Conservation (phyloP, 2,329 filamentous ascomycete species). For the Trichoderma sp. region DNA sequence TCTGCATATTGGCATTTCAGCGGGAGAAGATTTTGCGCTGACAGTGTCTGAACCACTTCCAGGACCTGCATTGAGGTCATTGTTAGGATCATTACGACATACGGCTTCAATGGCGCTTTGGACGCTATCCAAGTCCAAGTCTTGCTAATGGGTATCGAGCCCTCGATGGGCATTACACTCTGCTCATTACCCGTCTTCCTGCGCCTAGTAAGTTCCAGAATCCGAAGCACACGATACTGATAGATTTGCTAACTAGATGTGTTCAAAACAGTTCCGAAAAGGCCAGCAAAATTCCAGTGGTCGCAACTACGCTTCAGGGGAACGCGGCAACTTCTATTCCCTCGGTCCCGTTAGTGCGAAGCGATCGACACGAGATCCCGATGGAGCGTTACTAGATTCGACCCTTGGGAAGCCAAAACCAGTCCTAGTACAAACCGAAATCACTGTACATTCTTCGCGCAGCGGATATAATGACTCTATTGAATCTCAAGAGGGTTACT, state of each 20-base stretch:
- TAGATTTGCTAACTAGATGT: not conserved
- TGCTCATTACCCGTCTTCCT: constrained; percentile 7
- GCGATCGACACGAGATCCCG: constrained; percentile 5
- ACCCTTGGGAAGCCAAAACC: not conserved
- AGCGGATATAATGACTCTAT: constrained; percentile 12
- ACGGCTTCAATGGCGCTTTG: not conserved
- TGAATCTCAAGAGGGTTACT: constrained; percentile 5
- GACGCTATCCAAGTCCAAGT: constrained; percentile 7
- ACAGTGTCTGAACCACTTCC: not conserved
- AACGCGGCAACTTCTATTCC: constrained; percentile 5
- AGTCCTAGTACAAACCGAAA: constrained; percentile 5
- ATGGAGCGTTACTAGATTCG: constrained; percentile 7
- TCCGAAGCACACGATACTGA: too few species aligned
- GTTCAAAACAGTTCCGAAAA: not conserved
- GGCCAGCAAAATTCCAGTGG: not conserved
- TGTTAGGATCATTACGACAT: constrained; percentile 10
- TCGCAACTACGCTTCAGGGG: not conserved
- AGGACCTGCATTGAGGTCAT: constrained; percentile 11
- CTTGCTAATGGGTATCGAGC: constrained; percentile 8
- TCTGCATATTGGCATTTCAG: not conserved
- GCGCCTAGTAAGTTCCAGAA: not conserved
- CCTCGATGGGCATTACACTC: constrained; percentile 12
- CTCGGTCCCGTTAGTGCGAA: constrained; percentile 8
- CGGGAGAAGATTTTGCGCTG: not conserved
- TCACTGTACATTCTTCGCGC: constrained; percentile 8